A percentile compares a stretch with the other conserved stretches of the same genome.
phyloP scores from a whole-genome alignment of 2,329 filamentous ascomycete genomes.

The Ophiostoma pallidulum region DNA sequence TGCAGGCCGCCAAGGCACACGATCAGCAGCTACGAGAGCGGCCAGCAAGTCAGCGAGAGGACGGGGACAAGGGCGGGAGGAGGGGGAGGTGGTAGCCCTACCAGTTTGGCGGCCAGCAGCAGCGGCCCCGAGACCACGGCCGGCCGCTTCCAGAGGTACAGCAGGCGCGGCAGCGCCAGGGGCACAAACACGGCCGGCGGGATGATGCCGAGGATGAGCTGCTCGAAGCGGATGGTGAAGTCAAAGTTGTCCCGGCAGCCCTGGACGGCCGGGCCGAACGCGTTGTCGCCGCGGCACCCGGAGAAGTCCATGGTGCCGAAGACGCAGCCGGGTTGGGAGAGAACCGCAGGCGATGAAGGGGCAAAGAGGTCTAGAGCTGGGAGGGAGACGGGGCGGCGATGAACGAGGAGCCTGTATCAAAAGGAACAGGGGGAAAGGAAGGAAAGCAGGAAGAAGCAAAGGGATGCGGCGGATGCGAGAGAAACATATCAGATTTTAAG shows the following conservation, averaged over 20 bases:
- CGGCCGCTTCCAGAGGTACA: slow-evolving; percentile 24
- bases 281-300: slow-evolving; percentile 28
- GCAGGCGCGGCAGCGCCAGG: slow-evolving; percentile 25
- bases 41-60: too few species aligned
- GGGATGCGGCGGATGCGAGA: too few species aligned
- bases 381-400: too few species aligned
- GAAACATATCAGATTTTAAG: too few species aligned
- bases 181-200: slow-evolving; percentile 32
- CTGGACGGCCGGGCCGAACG: slow-evolving; percentile 34
- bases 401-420: too few species aligned
- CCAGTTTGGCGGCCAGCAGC: slow-evolving; percentile 28
- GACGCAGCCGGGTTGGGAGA: neutral
- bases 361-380: too few species aligned
- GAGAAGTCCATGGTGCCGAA: slow-evolving; percentile 12
- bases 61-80: too few species aligned
- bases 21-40: slow-evolving; percentile 18
- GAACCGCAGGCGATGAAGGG: too few species aligned
- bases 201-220: slow-evolving; percentile 35
- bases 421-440: too few species aligned
- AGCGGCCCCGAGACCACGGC: slow-evolving; percentile 26
- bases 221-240: slow-evolving; percentile 41
- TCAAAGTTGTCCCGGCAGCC: slow-evolving; percentile 41
- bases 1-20: slow-evolving; percentile 25
- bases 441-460: too few species aligned
- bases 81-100: too few species aligned